Evolutionary conservation across 2,329 filamentous ascomycete species (phyloP).

Genomic region (Trichothecium roseum): DNA sequence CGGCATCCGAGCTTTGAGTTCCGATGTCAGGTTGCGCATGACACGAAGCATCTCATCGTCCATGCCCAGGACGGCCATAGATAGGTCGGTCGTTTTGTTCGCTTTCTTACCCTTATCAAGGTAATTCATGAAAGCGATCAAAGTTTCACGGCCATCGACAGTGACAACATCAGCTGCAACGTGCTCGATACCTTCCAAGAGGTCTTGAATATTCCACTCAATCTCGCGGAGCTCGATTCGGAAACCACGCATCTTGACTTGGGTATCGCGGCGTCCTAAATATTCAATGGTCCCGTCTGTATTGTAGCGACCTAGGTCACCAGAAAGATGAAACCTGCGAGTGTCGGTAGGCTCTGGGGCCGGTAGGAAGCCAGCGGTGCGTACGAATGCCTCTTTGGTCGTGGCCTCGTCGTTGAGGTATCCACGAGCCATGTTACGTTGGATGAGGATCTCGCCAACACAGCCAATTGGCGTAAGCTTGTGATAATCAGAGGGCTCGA

Average conservation of each 20-base stretch:
- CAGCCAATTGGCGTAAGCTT: constrained; percentile 10
- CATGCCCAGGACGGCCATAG: too few species aligned
- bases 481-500: constrained; percentile 8
- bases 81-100: too few species aligned
- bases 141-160: neutral
- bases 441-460: constrained; percentile 12
- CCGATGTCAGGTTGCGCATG: too few species aligned
- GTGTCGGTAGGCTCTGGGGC: neutral
- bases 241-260: constrained; percentile 44
- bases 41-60: too few species aligned
- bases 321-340: constrained; percentile 10
- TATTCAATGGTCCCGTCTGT: constrained; percentile 3
- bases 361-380: constrained; percentile 14
- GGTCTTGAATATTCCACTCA: constrained; percentile 1
- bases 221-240: constrained; percentile 29
- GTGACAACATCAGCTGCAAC: constrained; percentile 5
- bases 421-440: constrained; percentile 31
- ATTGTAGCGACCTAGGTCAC: constrained; percentile 3
- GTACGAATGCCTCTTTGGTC: constrained; percentile 18
- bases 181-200: constrained; percentile 12
- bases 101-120: too few species aligned
- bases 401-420: constrained; percentile 29
- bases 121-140: constrained; percentile 3
- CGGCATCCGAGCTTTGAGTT: constrained; percentile 13
- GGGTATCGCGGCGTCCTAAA: constrained; percentile 1